Conservation (phyloP, 129 eudicot species). For the Cynara cardunculus region DNA sequence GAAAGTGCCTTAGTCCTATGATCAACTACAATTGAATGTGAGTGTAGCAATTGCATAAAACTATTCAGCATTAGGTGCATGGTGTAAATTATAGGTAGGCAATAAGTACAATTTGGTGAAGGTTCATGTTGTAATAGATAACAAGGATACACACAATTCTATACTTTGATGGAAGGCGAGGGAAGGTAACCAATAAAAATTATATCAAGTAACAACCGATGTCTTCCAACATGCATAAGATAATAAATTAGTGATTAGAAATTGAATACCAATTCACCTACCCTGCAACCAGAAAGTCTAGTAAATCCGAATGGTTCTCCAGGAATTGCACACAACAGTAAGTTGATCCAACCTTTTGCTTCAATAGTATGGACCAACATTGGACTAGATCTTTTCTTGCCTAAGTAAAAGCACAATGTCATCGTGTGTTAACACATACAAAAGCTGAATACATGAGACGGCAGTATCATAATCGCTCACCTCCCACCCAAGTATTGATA, state of each 20-base stretch:
- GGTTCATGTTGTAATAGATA: no score
- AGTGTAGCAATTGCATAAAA: no score
- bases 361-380: constrained; percentile 86
- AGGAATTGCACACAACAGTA: constrained; percentile 71
- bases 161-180: neutral
- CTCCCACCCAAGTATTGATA: constrained; percentile 87
- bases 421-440: neutral
- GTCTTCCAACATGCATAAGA: neutral
- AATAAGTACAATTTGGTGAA: no score
- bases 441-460: neutral
- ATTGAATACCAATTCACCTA: constrained; percentile 27
- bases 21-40: no score
- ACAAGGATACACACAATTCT: neutral
- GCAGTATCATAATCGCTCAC: constrained; percentile 32
- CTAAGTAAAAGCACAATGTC: constrained; percentile 36
- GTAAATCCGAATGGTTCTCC: constrained; percentile 83
- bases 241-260: neutral
- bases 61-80: no score
- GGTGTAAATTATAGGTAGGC: no score
- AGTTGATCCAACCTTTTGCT: constrained; percentile 80
- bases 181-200: neutral
- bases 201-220: neutral
- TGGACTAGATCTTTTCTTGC: constrained; percentile 92
- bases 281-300: constrained; percentile 92
- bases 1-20: no score